phyloP scores from a whole-genome alignment of 257 asterid genomes.

The Ballota nigra region DNA sequence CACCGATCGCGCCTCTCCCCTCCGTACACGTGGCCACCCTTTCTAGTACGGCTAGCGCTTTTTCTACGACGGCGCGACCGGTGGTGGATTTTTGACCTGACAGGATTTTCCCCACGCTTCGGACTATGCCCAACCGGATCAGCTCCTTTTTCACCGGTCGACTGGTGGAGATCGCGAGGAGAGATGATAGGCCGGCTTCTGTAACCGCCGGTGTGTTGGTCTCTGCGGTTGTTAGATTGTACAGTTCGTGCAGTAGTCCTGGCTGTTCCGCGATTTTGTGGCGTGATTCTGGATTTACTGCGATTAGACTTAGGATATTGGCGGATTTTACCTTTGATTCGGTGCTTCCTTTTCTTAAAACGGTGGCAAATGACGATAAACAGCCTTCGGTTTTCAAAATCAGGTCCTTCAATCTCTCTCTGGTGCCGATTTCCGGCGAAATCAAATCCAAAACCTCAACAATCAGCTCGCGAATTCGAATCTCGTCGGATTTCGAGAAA shows the following conservation, averaged over 20 bases:
- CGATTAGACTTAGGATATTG: conserved; percentile 48
- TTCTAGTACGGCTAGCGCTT: conserved; percentile 48
- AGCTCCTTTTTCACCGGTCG: conserved; percentile 65
- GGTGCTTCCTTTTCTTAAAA: conserved; percentile 48
- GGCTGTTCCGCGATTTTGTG: conserved; percentile 46
- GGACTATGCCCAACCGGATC: conserved; percentile 60
- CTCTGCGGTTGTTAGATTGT: conserved; percentile 36
- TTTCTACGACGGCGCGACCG: conserved; percentile 40
- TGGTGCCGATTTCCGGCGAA: conserved; percentile 39
- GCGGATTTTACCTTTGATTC: conserved; percentile 58
- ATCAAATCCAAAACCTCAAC: conserved; percentile 53
- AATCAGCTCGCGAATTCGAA: conserved; percentile 47
- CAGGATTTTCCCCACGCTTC: conserved; percentile 43
- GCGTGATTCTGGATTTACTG: conserved; percentile 56
- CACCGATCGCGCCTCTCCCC: conserved; percentile 67
- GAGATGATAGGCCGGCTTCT: conserved; percentile 61
- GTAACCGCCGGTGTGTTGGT: conserved; percentile 27
- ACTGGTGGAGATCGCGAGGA: conserved; percentile 48
- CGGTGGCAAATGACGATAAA: conserved; percentile 35
- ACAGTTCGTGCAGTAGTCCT: conserved; percentile 47
- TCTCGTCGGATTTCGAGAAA: conserved; percentile 35
- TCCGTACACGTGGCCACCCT: conserved; percentile 68
- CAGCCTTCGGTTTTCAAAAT: conserved; percentile 34
- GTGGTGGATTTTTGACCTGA: conserved; percentile 33
- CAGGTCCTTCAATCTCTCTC: conserved; percentile 38